Base-by-base conservation (phyloP, 148 eudicot genomes). In the Persicaria maculosa region DNA sequence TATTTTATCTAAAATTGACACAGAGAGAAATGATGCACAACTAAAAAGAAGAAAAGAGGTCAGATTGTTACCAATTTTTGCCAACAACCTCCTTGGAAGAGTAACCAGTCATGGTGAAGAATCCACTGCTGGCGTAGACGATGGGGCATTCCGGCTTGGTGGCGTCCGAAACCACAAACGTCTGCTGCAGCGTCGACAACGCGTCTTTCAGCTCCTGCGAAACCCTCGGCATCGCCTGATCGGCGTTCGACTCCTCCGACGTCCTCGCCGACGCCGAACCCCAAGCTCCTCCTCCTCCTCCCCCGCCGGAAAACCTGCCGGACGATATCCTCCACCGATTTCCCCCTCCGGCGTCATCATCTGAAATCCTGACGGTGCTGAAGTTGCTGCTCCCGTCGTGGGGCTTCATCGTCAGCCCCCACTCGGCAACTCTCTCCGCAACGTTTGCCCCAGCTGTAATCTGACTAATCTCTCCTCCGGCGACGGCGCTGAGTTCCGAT, bases 121-220 rank as follows among this genome's bases (percentile, higher is more conserved):
- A 96, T 8, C 99, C 99, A 77, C 89, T 89, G 74, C 99, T 96
- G 36, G 99, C 99, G 78, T 92, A 96, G 77, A 96, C 45, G 4
- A 96, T 93, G 1, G 99, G 99, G 65, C 85, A 86, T 44, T 96
- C 97, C 5, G 99, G 97, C 77, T 90, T 92, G 11, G 97, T 89
- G 31, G 99, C 99, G 77, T 96, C 99, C 0, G 97, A 92, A 19
- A 96, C 97, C 20, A 96, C 99, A 85, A 96, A 96, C 0, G 99
- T 96, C 74, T 96, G 99, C 65, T 96, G 94, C 71, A 96, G 75
- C 2, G 89, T 88, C 0, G 95, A 83, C 72, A 96, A 73, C 44
- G 97, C 99, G 47, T 92, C 97, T 76, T 90, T 96, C 68, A 96
- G 74, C 76, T 96, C 99, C 68, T 96, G 91, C 7, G 99, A 96